phyloP scores from a whole-genome alignment of 164 flowering plant species.

The Macadamia integrifolia region DNA sequence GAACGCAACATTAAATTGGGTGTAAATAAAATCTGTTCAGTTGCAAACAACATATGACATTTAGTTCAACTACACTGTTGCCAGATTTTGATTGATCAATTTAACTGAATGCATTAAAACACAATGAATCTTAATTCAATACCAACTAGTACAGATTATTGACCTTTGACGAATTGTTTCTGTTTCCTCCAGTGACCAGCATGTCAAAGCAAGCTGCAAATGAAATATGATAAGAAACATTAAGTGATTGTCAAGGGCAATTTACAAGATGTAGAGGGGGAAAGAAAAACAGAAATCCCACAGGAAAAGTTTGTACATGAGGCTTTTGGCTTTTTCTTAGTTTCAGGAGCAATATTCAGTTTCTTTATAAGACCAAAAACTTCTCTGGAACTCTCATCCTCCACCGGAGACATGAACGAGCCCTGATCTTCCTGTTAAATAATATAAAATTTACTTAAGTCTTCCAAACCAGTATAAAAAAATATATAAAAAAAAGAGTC shows the following conservation, averaged over 20 bases:
- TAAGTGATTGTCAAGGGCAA: not conserved
- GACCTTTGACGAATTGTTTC: constrained; percentile 58
- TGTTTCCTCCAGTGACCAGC: constrained; percentile 38
- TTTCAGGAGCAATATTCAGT: constrained; percentile 56
- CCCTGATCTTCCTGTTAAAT: constrained; percentile 44
- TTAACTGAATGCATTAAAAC: not conserved
- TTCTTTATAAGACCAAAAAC: constrained; percentile 82
- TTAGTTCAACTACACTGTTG: too few species aligned
- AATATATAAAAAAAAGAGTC: not conserved
- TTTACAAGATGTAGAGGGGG: not conserved
- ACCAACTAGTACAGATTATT: constrained; percentile 3
- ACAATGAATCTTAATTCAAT: not conserved
- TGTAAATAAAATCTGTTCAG: too few species aligned
- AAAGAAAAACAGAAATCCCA: not conserved
- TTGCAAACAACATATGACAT: too few species aligned
- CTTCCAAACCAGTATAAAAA: too few species aligned
- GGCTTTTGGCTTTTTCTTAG: constrained; percentile 55
- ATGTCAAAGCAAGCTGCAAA: constrained; percentile 52
- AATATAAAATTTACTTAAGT: constrained; percentile 1
- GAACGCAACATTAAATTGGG: too few species aligned
- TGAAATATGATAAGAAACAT: constrained; percentile 1
- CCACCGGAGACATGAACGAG: constrained; percentile 46
- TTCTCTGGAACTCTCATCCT: constrained; percentile 70
- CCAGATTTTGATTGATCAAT: too few species aligned
- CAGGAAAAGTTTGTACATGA: constrained; percentile 35